Evolutionary conservation across 257 asterid genomes (phyloP), one percentile per base, ranked within the genome.

Genomic region (Voacanga thouarsii): DNA sequence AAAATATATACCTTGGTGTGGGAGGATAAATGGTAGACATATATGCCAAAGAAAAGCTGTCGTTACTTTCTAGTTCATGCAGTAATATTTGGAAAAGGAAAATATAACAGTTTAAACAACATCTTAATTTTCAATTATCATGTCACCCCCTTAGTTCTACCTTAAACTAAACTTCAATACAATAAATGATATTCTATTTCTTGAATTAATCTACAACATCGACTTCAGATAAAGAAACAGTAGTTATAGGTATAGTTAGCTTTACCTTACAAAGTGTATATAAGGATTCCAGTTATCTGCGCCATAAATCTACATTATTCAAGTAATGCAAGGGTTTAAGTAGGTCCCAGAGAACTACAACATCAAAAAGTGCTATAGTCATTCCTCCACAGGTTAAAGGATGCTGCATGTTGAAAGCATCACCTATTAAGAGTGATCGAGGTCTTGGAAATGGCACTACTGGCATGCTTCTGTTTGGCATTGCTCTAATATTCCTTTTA

Each of bases 381-480:
- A 88, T 88, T 64, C 92, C 92, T 60, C 92, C 92, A 30, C 92
- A 89, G 5, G 92, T 88, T 78, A 88, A 85, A 82, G 92, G 88
- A 76, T 88, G 92, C 1, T 89, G 90, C 92, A 88, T 88, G 84
- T 88, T 86, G 80, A 88, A n/a, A n/a, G n/a, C n/a, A n/a, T n/a
- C n/a, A n/a, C n/a, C n/a, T n/a, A n/a, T n/a, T n/a, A n/a, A n/a
- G 84, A 55, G 92, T 84, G 92, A 90, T 47, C 92, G 89, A 9
- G 89, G 85, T 44, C 85, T 85, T 7, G 89, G 89, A 67, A 77
- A 72, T 41, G 88, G 92, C 57, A 84, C 82, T 4, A 90, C 90
- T 43, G 92, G 92, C 92, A 88, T 86, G 87, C 88, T 88, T 76
- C 85, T 75, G 80, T 88, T 88, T 2, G 89, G 88, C 92, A 88